Conservation (phyloP, 140 eudicot species). For the Oenanthe javanica region DNA sequence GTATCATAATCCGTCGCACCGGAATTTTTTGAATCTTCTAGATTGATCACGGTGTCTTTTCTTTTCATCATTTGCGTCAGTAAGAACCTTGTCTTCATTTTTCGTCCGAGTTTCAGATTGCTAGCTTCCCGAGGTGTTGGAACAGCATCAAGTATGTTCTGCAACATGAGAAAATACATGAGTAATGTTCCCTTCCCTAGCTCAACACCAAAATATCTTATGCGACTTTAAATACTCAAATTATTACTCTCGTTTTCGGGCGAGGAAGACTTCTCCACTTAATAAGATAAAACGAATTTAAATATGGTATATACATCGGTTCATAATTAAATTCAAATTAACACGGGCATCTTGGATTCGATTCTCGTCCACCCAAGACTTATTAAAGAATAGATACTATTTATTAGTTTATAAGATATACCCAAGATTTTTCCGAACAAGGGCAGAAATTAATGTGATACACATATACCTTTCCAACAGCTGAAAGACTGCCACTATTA, state of each 20-base stretch:
- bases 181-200: too few relatives aligned
- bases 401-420: too few relatives aligned
- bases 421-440: too few relatives aligned
- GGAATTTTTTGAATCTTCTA: slow-evolving; percentile 14
- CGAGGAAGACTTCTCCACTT: too few relatives aligned
- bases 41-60: not conserved
- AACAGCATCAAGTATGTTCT: slow-evolving; percentile 14
- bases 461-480: slow-evolving; percentile 2
- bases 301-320: too few relatives aligned
- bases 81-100: slow-evolving; percentile 18
- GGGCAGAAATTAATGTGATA: too few relatives aligned
- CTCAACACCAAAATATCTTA: not conserved
- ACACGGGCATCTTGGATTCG: too few relatives aligned
- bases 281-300: too few relatives aligned
- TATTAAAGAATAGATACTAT: too few relatives aligned
- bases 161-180: not conserved
- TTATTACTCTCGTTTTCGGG: too few relatives aligned
- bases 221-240: not conserved
- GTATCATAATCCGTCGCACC: slow-evolving; percentile 16
- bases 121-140: slow-evolving; percentile 5
- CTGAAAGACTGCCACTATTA: not conserved
- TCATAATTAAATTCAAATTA: too few relatives aligned
- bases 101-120: slow-evolving; percentile 22
- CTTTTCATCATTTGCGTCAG: slow-evolving; percentile 14
- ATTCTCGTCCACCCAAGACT: too few relatives aligned